phyloP scores from a whole-genome alignment of 1,284 basidiomycete genomes.

The Ceratorhiza oryzae-sativae region DNA sequence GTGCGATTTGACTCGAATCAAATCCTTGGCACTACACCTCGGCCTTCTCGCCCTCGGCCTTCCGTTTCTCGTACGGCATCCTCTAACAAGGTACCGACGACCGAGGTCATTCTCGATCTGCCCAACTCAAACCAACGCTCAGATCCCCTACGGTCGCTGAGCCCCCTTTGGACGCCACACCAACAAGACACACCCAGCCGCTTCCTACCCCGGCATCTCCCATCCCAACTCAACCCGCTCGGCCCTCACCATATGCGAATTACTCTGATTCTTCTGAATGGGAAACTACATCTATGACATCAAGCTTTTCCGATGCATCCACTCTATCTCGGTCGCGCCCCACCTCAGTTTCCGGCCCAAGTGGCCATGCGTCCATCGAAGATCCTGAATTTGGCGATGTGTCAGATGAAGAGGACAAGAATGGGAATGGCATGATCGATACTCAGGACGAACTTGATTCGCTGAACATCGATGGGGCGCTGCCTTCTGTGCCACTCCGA shows the following conservation, averaged over 20 bases:
- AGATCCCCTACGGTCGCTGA: conserved; percentile 34
- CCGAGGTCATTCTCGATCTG: conserved; percentile 36
- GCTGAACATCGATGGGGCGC: conserved; percentile 42
- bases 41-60: conserved; percentile 17
- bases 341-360: conserved; percentile 21
- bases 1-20: conserved; percentile 3
- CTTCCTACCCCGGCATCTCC: conserved; percentile 13
- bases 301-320: conserved; percentile 34
- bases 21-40: conserved; percentile 13
- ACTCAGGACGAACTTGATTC: conserved; percentile 35
- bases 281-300: conserved; percentile 39
- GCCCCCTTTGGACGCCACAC: conserved; percentile 21
- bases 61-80: conserved; percentile 31
- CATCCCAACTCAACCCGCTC: conserved; percentile 15
- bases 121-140: conserved; percentile 3
- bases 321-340: conserved; percentile 37
- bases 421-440: conserved; percentile 37
- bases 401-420: conserved; percentile 42
- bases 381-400: conserved; percentile 36
- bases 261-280: conserved; percentile 38
- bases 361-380: conserved; percentile 19
- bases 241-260: conserved; percentile 14
- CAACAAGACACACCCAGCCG: conserved; percentile 18
- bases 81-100: conserved; percentile 33
- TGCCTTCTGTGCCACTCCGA: conserved; percentile 92